These are phyloP conservation scores for Melocanna baccifera DNA, from an alignment of 176 grass and related monocot genomes.

Conservation along the genomic window DNA sequence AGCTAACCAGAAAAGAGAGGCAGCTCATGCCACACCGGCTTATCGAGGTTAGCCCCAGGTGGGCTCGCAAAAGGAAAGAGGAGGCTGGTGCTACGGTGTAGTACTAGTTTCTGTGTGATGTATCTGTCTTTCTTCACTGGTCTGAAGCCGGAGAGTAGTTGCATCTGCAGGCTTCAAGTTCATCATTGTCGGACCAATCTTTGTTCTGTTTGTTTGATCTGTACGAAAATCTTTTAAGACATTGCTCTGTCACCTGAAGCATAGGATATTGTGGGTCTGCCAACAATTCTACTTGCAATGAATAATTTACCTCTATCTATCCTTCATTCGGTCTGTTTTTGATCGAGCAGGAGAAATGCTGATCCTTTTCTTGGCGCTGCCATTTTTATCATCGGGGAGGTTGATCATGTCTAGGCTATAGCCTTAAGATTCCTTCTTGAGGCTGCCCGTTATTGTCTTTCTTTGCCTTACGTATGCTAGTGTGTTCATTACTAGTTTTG, in stretches of 20 bases:
- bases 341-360: background rate
- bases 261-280: background rate
- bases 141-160: background rate
- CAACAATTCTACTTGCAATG: background rate
- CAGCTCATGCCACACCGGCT: constrained; percentile 85
- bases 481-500: background rate
- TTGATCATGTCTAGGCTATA: background rate
- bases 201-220: constrained; percentile 21
- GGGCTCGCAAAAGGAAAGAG: constrained; percentile 60
- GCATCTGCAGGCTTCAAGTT: background rate
- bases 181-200: background rate
- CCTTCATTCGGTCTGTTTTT: background rate
- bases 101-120: background rate
- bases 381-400: background rate
- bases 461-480: background rate
- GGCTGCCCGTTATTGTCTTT: background rate
- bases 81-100: constrained; percentile 19
- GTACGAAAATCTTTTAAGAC: constrained; percentile 8
- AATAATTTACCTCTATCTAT: constrained; percentile 8
- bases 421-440: background rate
- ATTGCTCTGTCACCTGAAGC: background rate
- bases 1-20: constrained; percentile 69
- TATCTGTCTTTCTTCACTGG: background rate
- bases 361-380: background rate
- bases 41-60: constrained; percentile 70